Evolutionary conservation across 2,329 filamentous ascomycete species (phyloP), one percentile per base, ranked within the genome.

Genomic region (Lachnellula subtilissima): DNA sequence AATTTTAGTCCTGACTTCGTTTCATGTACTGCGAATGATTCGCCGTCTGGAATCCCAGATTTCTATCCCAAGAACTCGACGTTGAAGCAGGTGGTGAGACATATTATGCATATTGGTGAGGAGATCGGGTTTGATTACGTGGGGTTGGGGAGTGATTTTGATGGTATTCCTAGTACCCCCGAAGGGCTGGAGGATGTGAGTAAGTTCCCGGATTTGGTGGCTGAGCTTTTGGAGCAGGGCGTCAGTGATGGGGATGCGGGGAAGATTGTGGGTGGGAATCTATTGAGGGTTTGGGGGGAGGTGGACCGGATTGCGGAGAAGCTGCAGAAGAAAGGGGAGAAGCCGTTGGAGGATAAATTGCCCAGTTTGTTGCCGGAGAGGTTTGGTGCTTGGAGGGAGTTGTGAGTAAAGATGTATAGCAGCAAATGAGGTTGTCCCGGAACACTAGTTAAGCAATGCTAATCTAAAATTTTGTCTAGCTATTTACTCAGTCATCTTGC

Each of bases 101-200:
- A 97, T 70, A 87, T 97, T 58, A 78, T 83, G 61, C 80, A 97
- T 68, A 92, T 97, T 62, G 93, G 90, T 2, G 77, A 88, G 47
- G 74, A 87, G 35, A 90, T 96, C 58, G 93, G 93, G 3, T 97
- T 88, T 65, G 88, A 92, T 42, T 82, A 96, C 69, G 91, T 97
- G 15, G 93, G 92, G 0, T 73, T 97, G 17, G 93, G 93, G 0
- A 91, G 88, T 52, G 93, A 97, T 70, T 97, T 92, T 69, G 92
- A 97, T 69, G 93, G 84, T 8, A 92, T 92, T 55, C 67, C 70
- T 1, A 70, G 65, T 1, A 85, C 85, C 4, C 91, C 92, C 0
- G 70, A 75, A 53, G 93, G 92, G 0, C 72, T 97, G 48, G 89
- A 94, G 39, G 91, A 96, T 70, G 91, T 96, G 6, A 85, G 86